These are phyloP conservation scores for Grosmannia penicillata DNA, from an alignment of 2,329 filamentous ascomycete genomes.

Conservation along the genomic window DNA sequence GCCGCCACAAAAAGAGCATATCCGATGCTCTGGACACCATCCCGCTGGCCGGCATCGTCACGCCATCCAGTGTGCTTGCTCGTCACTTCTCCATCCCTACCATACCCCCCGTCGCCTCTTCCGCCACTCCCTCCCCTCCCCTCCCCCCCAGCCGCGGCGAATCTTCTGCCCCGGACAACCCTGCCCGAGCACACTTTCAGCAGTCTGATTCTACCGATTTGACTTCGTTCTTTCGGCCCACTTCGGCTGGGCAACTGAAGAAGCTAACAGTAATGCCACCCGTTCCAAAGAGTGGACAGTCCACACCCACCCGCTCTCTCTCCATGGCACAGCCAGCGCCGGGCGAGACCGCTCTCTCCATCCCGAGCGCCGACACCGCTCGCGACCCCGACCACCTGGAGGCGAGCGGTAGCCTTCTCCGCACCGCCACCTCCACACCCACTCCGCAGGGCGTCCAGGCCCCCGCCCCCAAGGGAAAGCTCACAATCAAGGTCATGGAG, in stretches of 20 bases:
- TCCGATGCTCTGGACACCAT: constrained; percentile 28
- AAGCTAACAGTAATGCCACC: constrained; percentile 76
- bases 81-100: constrained; percentile 55
- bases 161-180: constrained; percentile 6
- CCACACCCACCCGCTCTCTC: constrained; percentile 77
- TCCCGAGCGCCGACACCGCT: constrained; percentile 19
- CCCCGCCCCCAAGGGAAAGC: constrained; percentile 65
- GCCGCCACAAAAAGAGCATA: constrained; percentile 27
- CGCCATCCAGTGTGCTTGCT: constrained; percentile 48
- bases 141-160: neutral
- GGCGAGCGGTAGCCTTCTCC: constrained; percentile 7
- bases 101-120: constrained; percentile 4
- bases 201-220: constrained; percentile 10
- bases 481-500: constrained; percentile 79
- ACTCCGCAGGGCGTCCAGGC: constrained; percentile 43
- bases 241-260: constrained; percentile 54
- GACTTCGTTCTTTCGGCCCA: constrained; percentile 30
- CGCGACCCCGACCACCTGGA: neutral
- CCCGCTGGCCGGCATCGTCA: constrained; percentile 50
- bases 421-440: constrained; percentile 39
- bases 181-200: constrained; percentile 18
- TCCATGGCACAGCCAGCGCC: constrained; percentile 45
- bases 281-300: constrained; percentile 83
- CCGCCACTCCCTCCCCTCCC: constrained; percentile 2
- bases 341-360: constrained; percentile 20